Evolutionary conservation across 495 filamentous ascomycete species (phyloP).

Genomic region (Penicillium manginii): DNA sequence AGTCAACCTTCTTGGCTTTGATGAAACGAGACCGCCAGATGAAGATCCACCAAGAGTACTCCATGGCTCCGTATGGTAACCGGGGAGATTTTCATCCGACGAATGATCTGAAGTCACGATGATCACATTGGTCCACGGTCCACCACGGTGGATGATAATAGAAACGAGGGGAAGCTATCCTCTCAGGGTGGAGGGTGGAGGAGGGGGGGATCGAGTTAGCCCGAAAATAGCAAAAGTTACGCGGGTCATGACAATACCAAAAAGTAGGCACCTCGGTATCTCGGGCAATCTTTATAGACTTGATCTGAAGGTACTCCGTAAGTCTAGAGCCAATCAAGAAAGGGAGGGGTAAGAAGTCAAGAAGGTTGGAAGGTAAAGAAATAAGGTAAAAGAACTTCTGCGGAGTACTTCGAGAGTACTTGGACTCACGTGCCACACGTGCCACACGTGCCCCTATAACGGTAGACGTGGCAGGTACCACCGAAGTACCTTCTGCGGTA

Average conservation of each 20-base stretch:
- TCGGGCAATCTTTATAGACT: not conserved
- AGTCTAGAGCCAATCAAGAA: no score
- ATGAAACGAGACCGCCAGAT: not conserved
- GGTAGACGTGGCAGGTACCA: constrained; percentile 1
- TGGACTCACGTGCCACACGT: no score
- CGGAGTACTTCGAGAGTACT: not conserved
- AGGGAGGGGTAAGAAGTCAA: not conserved
- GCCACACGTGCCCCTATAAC: no score
- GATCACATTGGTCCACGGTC: constrained; percentile 17
- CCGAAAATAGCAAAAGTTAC: not conserved
- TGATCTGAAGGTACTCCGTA: no score
- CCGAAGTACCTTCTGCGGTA: no score
- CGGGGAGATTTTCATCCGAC: constrained; percentile 26
- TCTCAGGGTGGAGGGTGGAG: not conserved
- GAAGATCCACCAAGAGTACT: constrained; percentile 46
- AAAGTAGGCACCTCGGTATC: not conserved
- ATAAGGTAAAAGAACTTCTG: not conserved
- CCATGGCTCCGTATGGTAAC: no score
- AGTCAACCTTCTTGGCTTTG: not conserved
- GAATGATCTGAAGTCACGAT: constrained; percentile 22
- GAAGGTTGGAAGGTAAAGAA: no score
- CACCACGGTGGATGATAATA: not conserved
- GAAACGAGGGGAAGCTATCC: not conserved
- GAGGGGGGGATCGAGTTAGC: not conserved
- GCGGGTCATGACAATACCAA: not conserved